Base-by-base conservation (phyloP, 208 protist genomes). In the Crithidia sp. region DNA sequence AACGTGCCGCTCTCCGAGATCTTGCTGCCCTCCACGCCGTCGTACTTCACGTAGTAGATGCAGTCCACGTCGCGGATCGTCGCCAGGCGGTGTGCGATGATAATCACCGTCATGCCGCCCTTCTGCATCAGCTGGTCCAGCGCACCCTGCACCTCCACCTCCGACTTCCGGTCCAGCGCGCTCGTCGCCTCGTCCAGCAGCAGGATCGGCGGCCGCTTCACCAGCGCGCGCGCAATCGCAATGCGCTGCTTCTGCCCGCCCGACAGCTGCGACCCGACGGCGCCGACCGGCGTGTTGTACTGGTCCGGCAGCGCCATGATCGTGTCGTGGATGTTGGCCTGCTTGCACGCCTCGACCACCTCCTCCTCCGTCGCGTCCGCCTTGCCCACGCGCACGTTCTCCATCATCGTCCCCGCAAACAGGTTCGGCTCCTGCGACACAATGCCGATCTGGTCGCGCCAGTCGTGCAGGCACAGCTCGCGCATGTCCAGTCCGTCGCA, bases 311-410 rank as follows among this genome's bases (percentile, higher is more conserved):
- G 77, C 17, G 49, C 62, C 16, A 88, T 17, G 52, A 92, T 76
- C 16, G 85, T 74, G 19, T 87, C 73, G 65, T 93, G 80, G 37
- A 91, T 89, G 72, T 67, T 47, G 13, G 86, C 82, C 9, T 86
- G 57, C 53, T 69, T 76, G 6, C 79, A 79, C 4, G 85, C 85
- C 71, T 82, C 74, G 40, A 86, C 73, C n/a, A 94, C 72, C 61
- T 96, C 81, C 58, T 87, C 83, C 58, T 92, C 88, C 4, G 76
- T 89, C 10, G 88, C 83, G 53, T 76, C 83, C 7, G 61, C 62
- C 39, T 45, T 66, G 4, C 81, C 59, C 82, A 97, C 97, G 53
- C 74, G 78, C 66, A 98, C 98, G 82, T 99, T 99, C 37, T 98
- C 86, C 19, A 79, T 75, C 39, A 99, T 84, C 17, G 90, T 96